Base-by-base conservation (phyloP, 179 eudicot genomes). In the Patellifolia procumbens region DNA sequence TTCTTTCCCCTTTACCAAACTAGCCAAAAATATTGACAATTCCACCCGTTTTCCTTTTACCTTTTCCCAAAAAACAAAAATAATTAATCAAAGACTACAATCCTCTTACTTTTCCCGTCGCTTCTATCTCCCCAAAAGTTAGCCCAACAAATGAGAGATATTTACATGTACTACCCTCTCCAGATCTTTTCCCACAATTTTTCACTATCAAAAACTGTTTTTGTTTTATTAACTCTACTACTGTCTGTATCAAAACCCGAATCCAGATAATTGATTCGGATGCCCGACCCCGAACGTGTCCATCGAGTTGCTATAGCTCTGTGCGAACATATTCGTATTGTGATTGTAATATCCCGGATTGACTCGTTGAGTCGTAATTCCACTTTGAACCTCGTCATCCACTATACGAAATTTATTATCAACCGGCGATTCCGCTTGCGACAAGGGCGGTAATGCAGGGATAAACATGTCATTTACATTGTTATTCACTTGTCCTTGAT, bases 331-430 rank as follows among this genome's bases (percentile, higher is more conserved):
- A 70, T 73, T 84, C 37, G 79, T 35, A 78, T 76, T 79, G 59
- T 73, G 82, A 48, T 80, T 83, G 26, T 65, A 68, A 34, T 55
- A 80, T 0, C 77, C 86, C 31, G 81, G 13, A 49, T 81, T 79
- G 13, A 79, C 68, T 29, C 73, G 76, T 9, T 76, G 79, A 55
- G 60, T 78, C 59, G 85, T 66, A 16, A 72, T 71, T 26, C 83
- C 91, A 58, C 93, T 87, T 70, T 87, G 84, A 37, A 89, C 91
- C 76, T 89, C 91, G 20, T 91, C 90, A 2, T 77, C 85, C 17
- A 29, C 56, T 29, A 39, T 10, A 35, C 78, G 35, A 8, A 60
- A 49, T 68, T 81, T 81, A 24, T 10, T 73, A 31, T 78, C 79
- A 8, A 64, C 55, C 1, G 81, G 77, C 0, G 87, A 73, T 0